Conservation (phyloP, 345 rosid species). For the Microcos paniculata region DNA sequence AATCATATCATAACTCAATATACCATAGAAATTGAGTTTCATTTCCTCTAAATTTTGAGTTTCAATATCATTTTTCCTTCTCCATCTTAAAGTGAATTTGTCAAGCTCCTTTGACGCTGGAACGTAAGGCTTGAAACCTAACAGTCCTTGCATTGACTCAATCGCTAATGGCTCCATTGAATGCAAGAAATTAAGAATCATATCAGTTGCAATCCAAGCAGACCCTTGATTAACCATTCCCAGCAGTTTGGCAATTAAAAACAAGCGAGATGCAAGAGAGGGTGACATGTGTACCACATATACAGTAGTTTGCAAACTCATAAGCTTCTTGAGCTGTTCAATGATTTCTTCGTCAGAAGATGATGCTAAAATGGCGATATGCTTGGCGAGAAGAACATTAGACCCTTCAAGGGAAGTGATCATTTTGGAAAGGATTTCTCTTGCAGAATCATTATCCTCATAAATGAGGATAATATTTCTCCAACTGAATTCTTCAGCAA, state of each 20-base stretch:
- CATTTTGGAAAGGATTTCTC: not conserved
- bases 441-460: not conserved
- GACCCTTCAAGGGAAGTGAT: not conserved
- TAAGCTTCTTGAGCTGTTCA: not conserved
- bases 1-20: slow-evolving; percentile 36
- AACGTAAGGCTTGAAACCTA: too few species aligned
- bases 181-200: too few species aligned
- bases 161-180: too few species aligned
- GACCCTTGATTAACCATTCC: too few species aligned
- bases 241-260: too few species aligned
- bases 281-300: too few species aligned
- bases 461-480: not conserved
- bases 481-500: slow-evolving; percentile 17
- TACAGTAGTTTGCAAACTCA: too few species aligned
- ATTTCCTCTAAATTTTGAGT: slow-evolving; percentile 1
- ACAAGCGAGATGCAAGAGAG: too few species aligned
- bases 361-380: not conserved
- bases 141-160: too few species aligned
- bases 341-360: not conserved
- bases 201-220: too few species aligned
- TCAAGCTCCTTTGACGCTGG: too few species aligned
- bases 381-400: not conserved
- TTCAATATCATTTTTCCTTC: not conserved
- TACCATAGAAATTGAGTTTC: slow-evolving; percentile 15
- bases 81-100: too few species aligned